These are phyloP conservation scores for Marasmius oreades DNA, from an alignment of 1,284 basidiomycete genomes.

Conservation along the genomic window DNA sequence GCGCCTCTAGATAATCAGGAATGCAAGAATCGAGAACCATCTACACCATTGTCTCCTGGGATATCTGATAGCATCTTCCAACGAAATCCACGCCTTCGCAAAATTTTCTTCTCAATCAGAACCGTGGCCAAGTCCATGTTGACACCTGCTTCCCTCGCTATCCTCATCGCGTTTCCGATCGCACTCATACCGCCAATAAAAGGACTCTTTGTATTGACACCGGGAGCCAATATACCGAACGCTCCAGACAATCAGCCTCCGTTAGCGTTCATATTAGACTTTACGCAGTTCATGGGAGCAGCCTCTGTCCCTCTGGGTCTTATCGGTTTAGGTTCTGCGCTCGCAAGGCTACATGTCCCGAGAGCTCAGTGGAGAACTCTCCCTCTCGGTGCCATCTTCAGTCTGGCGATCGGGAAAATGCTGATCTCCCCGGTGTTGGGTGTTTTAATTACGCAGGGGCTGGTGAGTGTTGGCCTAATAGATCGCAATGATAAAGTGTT, in stretches of 20 bases:
- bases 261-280: slow-evolving; percentile 63
- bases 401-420: slow-evolving; percentile 62
- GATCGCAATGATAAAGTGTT: slow-evolving; percentile 55
- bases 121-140: slow-evolving; percentile 41
- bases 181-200: slow-evolving; percentile 68
- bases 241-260: slow-evolving; percentile 78
- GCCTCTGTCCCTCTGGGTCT: slow-evolving; percentile 74
- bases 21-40: not conserved
- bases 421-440: slow-evolving; percentile 69
- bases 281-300: slow-evolving; percentile 64
- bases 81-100: slow-evolving; percentile 12
- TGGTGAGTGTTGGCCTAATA: slow-evolving; percentile 50
- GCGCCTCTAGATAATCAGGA: slow-evolving; percentile 15
- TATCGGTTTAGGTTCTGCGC: slow-evolving; percentile 69
- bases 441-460: slow-evolving; percentile 54
- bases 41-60: not conserved
- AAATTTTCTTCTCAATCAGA: slow-evolving; percentile 12
- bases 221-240: slow-evolving; percentile 47
- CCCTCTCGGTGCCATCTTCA: slow-evolving; percentile 64
- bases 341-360: slow-evolving; percentile 64
- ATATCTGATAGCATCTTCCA: not conserved
- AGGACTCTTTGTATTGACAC: slow-evolving; percentile 60
- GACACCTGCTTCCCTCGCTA: slow-evolving; percentile 56
- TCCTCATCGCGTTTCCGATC: slow-evolving; percentile 64
- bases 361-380: slow-evolving; percentile 46